Percentiles rank a stretch among this genome's conserved stretches.
phyloP scores from a whole-genome alignment of 2,329 filamentous ascomycete species.

The Hymenoscyphus salicellus region DNA sequence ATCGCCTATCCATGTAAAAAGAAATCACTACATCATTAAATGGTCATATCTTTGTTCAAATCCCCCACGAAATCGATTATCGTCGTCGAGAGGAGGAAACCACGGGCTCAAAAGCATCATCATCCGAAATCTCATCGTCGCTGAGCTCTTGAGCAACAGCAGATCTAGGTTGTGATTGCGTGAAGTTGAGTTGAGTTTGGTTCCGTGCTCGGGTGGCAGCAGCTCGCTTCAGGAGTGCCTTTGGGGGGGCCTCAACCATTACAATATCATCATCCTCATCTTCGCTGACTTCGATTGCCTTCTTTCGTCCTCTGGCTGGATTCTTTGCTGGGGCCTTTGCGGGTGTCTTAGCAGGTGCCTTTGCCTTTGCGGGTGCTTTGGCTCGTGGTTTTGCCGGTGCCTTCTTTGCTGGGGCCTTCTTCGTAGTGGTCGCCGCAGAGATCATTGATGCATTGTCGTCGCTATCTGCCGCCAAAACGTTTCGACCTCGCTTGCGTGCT shows the following conservation, averaged over 20 bases:
- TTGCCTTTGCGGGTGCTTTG: conserved; percentile 20
- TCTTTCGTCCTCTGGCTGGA: conserved; percentile 44
- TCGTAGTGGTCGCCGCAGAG: conserved; percentile 38
- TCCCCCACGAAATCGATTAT: background rate
- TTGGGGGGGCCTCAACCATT: conserved; percentile 48
- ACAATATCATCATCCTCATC: conserved; percentile 51
- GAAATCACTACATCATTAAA: background rate
- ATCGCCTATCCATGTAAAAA: background rate
- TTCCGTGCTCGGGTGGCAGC: conserved; percentile 35
- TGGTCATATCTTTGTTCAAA: background rate
- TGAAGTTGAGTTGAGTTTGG: conserved; percentile 52
- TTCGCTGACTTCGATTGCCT: conserved; percentile 35
- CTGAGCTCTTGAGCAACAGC: conserved; percentile 54
- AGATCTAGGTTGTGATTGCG: conserved; percentile 39
- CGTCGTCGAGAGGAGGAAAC: conserved; percentile 15
- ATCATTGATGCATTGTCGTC: conserved; percentile 49
- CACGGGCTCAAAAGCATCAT: conserved; percentile 53
- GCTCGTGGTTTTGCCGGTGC: conserved; percentile 40
- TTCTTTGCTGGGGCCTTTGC: conserved; percentile 39
- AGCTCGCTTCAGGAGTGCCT: conserved; percentile 33
- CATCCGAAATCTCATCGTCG: conserved; percentile 62
- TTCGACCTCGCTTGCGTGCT: conserved; percentile 28
- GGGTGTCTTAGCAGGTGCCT: conserved; percentile 38
- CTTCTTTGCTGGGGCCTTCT: conserved; percentile 37
- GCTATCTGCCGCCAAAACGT: conserved; percentile 47